phyloP scores from a whole-genome alignment of 768 basidiomycete species.

The Boletus eberwhitei region DNA sequence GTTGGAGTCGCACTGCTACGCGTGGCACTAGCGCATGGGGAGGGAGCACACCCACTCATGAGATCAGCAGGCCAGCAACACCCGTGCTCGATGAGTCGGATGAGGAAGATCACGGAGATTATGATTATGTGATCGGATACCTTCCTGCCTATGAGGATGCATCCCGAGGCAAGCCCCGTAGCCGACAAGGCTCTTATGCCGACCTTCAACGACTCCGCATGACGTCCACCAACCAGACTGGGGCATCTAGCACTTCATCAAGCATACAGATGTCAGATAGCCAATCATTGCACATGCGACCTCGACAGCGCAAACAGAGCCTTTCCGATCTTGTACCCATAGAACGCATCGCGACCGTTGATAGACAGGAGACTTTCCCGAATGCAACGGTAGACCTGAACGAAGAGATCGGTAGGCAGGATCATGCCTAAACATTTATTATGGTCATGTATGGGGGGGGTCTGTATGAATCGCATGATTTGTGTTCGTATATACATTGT shows the following conservation, averaged over 20 bases:
- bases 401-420: constrained; percentile 48
- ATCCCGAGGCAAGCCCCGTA: constrained; percentile 45
- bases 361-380: constrained; percentile 54
- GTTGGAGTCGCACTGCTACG: constrained; percentile 76
- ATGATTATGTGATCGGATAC: constrained; percentile 80
- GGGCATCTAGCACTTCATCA: constrained; percentile 10
- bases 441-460: constrained; percentile 15
- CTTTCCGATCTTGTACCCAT: constrained; percentile 65
- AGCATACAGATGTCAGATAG: constrained; percentile 27
- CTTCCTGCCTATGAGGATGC: constrained; percentile 51
- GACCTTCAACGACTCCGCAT: constrained; percentile 69
- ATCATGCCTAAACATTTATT: constrained; percentile 19
- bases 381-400: constrained; percentile 68
- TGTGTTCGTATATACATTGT: constrained; percentile 30
- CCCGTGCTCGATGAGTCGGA: constrained; percentile 81
- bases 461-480: constrained; percentile 20
- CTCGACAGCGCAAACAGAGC: constrained; percentile 57
- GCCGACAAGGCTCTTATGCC: constrained; percentile 74
- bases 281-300: constrained; percentile 46
- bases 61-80: constrained; percentile 60
- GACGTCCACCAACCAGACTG: constrained; percentile 20
- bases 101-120: constrained; percentile 87
- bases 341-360: constrained; percentile 56
- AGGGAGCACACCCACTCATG: constrained; percentile 50
- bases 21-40: constrained; percentile 90